Evolutionary conservation across 2,329 filamentous ascomycete genomes (phyloP).

Genomic region (Aspergillus melleus): DNA sequence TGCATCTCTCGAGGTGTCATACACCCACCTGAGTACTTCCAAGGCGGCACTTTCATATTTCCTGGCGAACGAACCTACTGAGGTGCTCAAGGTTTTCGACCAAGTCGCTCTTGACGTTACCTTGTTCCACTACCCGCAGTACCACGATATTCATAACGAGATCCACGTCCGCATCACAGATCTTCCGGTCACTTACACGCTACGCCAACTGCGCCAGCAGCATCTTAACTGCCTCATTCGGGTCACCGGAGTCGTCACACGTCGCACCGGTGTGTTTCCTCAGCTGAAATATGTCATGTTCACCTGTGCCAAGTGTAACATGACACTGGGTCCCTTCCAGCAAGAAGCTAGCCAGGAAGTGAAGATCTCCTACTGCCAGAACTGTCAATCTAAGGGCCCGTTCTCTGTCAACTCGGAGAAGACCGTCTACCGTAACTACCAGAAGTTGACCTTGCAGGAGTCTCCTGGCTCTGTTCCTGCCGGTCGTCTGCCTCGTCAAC

Average conservation of each 20-base stretch:
- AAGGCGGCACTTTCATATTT: slow-evolving; percentile 96
- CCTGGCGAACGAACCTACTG: slow-evolving; percentile 90
- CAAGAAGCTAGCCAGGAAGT: slow-evolving; percentile 97
- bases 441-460: slow-evolving; percentile 95
- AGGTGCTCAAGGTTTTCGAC: slow-evolving; percentile 94
- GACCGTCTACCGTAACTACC: slow-evolving; percentile 97
- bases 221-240: slow-evolving; percentile 95
- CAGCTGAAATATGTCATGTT: slow-evolving; percentile 99
- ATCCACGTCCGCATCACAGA: slow-evolving; percentile 97
- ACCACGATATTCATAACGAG: slow-evolving; percentile 94
- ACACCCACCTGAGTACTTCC: slow-evolving; percentile 82
- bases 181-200: slow-evolving; percentile 88
- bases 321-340: slow-evolving; percentile 91
- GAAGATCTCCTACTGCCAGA: slow-evolving; percentile 94
- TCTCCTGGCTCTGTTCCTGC: slow-evolving; percentile 96
- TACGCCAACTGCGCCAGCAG: slow-evolving; percentile 90
- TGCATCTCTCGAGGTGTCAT: slow-evolving; percentile 93
- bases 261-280: slow-evolving; percentile 91
- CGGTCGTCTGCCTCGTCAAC: slow-evolving; percentile 85
- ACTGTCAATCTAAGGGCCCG: slow-evolving; percentile 90
- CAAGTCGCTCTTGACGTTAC: slow-evolving; percentile 96
- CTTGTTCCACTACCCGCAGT: slow-evolving; percentile 93
- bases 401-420: slow-evolving; percentile 97
- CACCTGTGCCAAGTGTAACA: slow-evolving; percentile 89
- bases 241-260: slow-evolving; percentile 92